A percentile compares a stretch with the other conserved stretches of the same genome.
These are phyloP conservation scores for Pseudogymnoascus sp. DNA, from an alignment of 2,329 filamentous ascomycete genomes.

Conservation along the genomic window DNA sequence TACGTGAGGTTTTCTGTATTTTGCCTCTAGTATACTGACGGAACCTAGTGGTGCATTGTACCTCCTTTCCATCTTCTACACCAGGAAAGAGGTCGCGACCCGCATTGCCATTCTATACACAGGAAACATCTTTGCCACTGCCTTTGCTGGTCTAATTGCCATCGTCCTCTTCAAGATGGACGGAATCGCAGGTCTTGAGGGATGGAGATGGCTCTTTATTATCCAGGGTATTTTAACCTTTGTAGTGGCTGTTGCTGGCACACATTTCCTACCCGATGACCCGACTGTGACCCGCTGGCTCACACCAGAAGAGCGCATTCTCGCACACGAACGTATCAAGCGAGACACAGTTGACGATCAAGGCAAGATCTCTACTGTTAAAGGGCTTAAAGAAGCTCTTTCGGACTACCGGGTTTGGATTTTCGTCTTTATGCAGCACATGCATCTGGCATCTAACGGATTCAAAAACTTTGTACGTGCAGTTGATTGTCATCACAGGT, in stretches of 20 bases:
- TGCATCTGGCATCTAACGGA: slow-evolving; percentile 33
- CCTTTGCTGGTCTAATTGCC: slow-evolving; percentile 44
- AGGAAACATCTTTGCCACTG: slow-evolving; percentile 42
- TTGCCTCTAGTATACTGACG: slow-evolving; percentile 24
- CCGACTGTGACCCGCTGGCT: slow-evolving; percentile 33
- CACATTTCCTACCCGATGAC: slow-evolving; percentile 28
- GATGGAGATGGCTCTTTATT: slow-evolving; percentile 41
- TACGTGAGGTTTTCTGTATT: slow-evolving; percentile 45
- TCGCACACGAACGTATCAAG: slow-evolving; percentile 32
- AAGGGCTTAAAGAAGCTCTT: slow-evolving; percentile 1
- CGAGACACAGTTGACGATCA: slow-evolving; percentile 25
- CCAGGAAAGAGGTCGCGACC: slow-evolving; percentile 40
- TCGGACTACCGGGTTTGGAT: slow-evolving; percentile 28
- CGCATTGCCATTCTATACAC: slow-evolving; percentile 46
- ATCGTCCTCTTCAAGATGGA: slow-evolving; percentile 28
- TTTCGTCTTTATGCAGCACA: slow-evolving; percentile 36
- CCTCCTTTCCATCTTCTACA: slow-evolving; percentile 49
- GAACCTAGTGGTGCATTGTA: slow-evolving; percentile 27
- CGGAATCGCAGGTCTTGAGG: neutral
- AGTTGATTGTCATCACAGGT: too few relatives aligned
- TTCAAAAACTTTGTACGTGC: slow-evolving; percentile 31
- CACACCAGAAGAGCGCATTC: slow-evolving; percentile 32
- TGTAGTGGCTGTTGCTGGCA: slow-evolving; percentile 33
- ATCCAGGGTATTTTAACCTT: slow-evolving; percentile 44
- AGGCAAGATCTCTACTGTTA: neutral